Percentiles rank a stretch among this genome's conserved stretches.
These are phyloP conservation scores for Pichia insulana DNA, from an alignment of 805 yeast species.

Conservation along the genomic window DNA sequence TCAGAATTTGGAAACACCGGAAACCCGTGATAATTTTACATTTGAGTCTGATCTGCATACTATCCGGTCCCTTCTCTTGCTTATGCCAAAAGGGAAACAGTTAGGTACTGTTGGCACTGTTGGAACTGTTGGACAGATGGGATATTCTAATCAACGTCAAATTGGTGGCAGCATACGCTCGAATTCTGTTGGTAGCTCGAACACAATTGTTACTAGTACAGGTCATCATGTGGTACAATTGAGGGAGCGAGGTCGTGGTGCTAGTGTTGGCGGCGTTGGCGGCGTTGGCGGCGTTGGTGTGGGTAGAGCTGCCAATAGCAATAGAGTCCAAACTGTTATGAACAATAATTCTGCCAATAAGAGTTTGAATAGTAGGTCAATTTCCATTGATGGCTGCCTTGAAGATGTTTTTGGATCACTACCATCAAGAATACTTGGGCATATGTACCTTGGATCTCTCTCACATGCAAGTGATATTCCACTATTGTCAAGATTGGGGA, in stretches of 20 bases:
- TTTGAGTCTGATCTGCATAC: slow-evolving; percentile 17
- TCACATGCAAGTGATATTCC: slow-evolving; percentile 70
- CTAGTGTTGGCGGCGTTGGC: not conserved
- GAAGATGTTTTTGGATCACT: slow-evolving; percentile 46
- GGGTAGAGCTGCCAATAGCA: no score
- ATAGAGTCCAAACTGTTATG: not conserved
- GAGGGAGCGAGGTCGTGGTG: slow-evolving; percentile 10
- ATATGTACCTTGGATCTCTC: slow-evolving; percentile 77
- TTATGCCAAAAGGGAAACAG: slow-evolving; percentile 14
- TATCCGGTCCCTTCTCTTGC: slow-evolving; percentile 16
- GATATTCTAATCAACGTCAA: not conserved
- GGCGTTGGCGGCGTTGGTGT: slow-evolving; percentile 2
- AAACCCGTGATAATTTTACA: slow-evolving; percentile 1
- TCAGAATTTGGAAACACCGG: not conserved
- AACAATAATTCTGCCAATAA: not conserved
- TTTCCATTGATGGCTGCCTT: slow-evolving; percentile 25
- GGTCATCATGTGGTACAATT: slow-evolving; percentile 26
- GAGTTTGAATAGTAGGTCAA: not conserved
- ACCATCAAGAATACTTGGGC: slow-evolving; percentile 78
- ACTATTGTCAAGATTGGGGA: slow-evolving; percentile 55
- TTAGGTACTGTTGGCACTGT: slow-evolving; percentile 6
- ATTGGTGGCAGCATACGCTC: no score
- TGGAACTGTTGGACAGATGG: not conserved
- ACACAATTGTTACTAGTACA: slow-evolving; percentile 21
- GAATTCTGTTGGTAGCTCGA: not conserved